A percentile compares a stretch with the other conserved stretches of the same genome.
Evolutionary conservation across 2,329 filamentous ascomycete species (phyloP).

Genomic region (Penicillium digitatum): DNA sequence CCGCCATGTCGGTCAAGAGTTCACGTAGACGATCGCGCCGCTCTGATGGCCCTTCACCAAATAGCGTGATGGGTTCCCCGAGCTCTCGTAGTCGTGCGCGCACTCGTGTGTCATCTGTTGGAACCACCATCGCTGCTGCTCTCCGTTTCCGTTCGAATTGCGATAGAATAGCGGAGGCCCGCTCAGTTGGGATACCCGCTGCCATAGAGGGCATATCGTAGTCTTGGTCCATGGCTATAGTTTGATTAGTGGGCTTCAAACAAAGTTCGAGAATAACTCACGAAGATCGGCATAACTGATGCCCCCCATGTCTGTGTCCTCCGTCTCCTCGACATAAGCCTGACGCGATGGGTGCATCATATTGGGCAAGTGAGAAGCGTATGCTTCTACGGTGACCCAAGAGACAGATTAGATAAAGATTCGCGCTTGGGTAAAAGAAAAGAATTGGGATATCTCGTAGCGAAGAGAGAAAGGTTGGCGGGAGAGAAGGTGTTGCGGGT

Average conservation of each 20-base stretch:
- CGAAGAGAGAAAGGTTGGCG: background rate
- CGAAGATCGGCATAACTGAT: slow-evolving; percentile 62
- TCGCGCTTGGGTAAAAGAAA: background rate
- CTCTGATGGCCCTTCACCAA: slow-evolving; percentile 83
- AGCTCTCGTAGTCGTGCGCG: slow-evolving; percentile 75
- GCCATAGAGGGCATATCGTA: slow-evolving; percentile 69
- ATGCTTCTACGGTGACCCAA: slow-evolving; percentile 6
- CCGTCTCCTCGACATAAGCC: slow-evolving; percentile 85
- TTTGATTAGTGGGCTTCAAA: slow-evolving; percentile 4
- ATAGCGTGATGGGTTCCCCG: slow-evolving; percentile 90
- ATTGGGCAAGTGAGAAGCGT: slow-evolving; percentile 25
- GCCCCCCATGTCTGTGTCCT: slow-evolving; percentile 57
- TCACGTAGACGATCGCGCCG: slow-evolving; percentile 81
- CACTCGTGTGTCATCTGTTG: slow-evolving; percentile 87
- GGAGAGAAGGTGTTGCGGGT: slow-evolving; percentile 11
- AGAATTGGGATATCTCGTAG: background rate
- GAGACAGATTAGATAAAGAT: background rate
- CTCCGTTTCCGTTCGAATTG: slow-evolving; percentile 90
- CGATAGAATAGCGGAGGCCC: slow-evolving; percentile 76
- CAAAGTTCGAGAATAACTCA: slow-evolving; percentile 41
- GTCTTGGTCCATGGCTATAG: slow-evolving; percentile 67
- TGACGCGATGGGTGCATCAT: slow-evolving; percentile 82
- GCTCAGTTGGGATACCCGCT: slow-evolving; percentile 69
- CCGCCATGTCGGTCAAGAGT: slow-evolving; percentile 68
- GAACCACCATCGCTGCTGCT: slow-evolving; percentile 83